Percentiles rank a stretch among this genome's conserved stretches.
Conservation (phyloP, 345 rosid genomes). For the Acer saccharum region DNA sequence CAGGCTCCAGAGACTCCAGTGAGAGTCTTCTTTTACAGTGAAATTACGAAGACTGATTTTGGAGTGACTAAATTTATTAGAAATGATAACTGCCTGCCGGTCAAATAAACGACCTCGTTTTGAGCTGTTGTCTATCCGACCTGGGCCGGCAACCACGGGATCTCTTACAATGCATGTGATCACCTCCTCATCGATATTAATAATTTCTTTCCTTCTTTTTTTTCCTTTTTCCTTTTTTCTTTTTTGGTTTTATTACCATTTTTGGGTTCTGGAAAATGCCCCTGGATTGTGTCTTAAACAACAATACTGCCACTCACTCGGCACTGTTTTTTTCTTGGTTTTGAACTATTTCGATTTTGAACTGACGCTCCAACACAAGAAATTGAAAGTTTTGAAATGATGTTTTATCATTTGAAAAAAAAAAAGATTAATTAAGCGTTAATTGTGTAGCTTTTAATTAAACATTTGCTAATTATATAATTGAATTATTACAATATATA, state of each 20-base stretch:
- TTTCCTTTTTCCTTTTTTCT: too few species aligned
- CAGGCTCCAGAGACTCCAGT: not conserved
- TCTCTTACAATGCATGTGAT: conserved; percentile 33
- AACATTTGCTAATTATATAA: not conserved
- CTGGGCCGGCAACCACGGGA: conserved; percentile 57
- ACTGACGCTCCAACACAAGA: conserved; percentile 44
- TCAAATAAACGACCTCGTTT: conserved; percentile 37
- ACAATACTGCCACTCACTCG: conserved; percentile 23
- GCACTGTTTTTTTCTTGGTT: not conserved
- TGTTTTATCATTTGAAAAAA: conserved; percentile 29
- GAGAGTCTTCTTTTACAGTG: not conserved
- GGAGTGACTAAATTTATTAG: not conserved
- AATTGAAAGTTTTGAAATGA: conserved; percentile 36
- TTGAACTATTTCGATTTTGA: conserved; percentile 22
- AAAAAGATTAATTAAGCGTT: not conserved
- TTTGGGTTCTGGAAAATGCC: not conserved
- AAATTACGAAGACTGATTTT: conserved; percentile 14
- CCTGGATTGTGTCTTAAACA: conserved; percentile 16
- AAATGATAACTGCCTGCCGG: conserved; percentile 23
- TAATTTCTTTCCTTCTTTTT: not conserved
- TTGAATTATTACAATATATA: too few species aligned
- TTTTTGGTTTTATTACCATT: not conserved
- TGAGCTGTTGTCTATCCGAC: conserved; percentile 16
- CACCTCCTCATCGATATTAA: conserved; percentile 15
- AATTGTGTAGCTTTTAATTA: not conserved